These are phyloP conservation scores for Poa annua DNA, from an alignment of 176 grass and related monocot genomes.

Conservation along the genomic window DNA sequence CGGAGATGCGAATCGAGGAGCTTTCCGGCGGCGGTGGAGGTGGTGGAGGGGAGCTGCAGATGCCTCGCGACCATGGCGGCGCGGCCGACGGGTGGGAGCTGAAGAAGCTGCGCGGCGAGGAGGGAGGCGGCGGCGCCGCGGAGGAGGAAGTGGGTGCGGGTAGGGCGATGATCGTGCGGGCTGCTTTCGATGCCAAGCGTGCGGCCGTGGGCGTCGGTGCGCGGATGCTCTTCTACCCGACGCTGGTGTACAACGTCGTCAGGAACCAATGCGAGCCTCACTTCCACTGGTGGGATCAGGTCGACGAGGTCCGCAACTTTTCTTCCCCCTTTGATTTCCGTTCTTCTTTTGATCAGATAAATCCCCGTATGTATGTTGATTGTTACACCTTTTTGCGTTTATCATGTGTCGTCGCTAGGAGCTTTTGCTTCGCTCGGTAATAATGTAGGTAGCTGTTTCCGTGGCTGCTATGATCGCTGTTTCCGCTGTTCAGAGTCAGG, in stretches of 20 bases:
- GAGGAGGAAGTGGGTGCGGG: neutral
- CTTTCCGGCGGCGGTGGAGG: constrained; percentile 42
- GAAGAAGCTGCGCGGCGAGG: constrained; percentile 24
- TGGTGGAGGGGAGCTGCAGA: constrained; percentile 16
- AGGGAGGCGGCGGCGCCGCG: neutral
- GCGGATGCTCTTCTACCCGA: constrained; percentile 92
- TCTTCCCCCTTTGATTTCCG: neutral
- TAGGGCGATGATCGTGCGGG: constrained; percentile 34
- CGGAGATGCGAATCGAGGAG: constrained; percentile 76
- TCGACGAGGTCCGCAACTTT: constrained; percentile 66
- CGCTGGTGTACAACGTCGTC: constrained; percentile 86
- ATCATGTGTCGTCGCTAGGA: neutral
- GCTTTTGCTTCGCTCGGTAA: neutral
- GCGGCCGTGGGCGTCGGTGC: constrained; percentile 82
- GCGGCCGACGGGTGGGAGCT: neutral
- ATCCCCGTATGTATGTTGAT: neutral
- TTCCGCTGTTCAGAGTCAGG: neutral
- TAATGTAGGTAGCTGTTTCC: constrained; percentile 27
- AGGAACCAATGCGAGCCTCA: constrained; percentile 73
- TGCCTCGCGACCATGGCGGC: constrained; percentile 22
- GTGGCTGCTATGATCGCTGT: neutral
- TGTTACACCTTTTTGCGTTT: neutral
- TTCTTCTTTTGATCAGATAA: neutral
- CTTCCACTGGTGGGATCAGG: constrained; percentile 97
- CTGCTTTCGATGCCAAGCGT: constrained; percentile 65